Conservation (phyloP, 2,329 filamentous ascomycete genomes). For the Nigrospora oryzae region DNA sequence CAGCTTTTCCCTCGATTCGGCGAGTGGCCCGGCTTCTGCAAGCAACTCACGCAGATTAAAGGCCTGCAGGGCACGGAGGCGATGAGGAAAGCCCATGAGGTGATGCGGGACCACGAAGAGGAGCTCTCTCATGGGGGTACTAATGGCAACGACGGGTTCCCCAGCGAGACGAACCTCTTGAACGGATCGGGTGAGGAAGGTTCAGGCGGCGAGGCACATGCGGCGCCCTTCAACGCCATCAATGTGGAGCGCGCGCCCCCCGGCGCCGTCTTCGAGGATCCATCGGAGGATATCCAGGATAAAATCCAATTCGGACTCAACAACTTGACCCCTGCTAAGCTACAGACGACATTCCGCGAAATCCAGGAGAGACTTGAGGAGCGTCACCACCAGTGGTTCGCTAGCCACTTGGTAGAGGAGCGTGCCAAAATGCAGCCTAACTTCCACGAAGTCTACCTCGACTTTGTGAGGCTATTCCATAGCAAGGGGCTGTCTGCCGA, state of each 20-base stretch:
- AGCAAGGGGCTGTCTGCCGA: conserved; percentile 76
- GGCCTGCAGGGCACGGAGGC: conserved; percentile 79
- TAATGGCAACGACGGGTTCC: conserved; percentile 20
- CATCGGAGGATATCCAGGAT: conserved; percentile 76
- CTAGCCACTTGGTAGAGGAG: conserved; percentile 87
- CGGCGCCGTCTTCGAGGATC: conserved; percentile 61
- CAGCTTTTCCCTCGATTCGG: conserved; percentile 75
- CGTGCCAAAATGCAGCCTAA: conserved; percentile 96
- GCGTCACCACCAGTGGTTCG: conserved; percentile 92
- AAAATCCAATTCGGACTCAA: conserved; percentile 94
- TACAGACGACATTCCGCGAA: conserved; percentile 76
- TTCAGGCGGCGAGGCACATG: conserved; percentile 46
- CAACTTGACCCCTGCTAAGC: conserved; percentile 86
- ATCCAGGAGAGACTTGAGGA: conserved; percentile 70
- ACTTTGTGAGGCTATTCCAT: conserved; percentile 76
- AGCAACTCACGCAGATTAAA: conserved; percentile 72
- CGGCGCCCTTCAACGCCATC: conserved; percentile 70
- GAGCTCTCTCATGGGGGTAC: conserved; percentile 45
- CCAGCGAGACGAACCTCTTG: conserved; percentile 42
- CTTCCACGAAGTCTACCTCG: conserved; percentile 87
- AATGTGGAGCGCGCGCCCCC: conserved; percentile 63
- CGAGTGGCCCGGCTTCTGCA: conserved; percentile 95
- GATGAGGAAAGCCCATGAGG: conserved; percentile 73
- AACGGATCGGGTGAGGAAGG: conserved; percentile 67
- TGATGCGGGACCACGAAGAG: conserved; percentile 60